phyloP scores from a whole-genome alignment of 768 basidiomycete species.

The Pisolithus marmoratus region DNA sequence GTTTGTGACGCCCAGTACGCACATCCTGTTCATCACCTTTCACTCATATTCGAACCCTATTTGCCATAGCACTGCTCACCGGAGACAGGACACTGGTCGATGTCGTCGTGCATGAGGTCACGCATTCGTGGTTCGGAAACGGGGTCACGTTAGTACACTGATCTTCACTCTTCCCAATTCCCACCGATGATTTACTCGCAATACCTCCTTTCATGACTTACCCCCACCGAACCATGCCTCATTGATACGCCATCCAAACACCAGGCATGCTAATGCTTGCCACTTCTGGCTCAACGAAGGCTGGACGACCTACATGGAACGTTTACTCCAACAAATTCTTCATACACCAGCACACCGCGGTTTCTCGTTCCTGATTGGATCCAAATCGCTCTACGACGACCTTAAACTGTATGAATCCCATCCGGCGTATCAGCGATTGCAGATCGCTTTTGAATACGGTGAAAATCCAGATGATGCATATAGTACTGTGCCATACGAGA shows the following conservation, averaged over 20 bases:
- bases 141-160: conserved; percentile 59
- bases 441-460: conserved; percentile 67
- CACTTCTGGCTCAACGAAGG: conserved; percentile 92
- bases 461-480: conserved; percentile 80
- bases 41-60: background rate
- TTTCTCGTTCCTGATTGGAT: conserved; percentile 75
- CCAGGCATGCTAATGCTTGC: conserved; percentile 61
- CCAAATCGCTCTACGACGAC: conserved; percentile 65
- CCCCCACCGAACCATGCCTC: too few species aligned
- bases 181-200: background rate
- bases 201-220: too few species aligned
- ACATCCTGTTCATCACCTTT: too few species aligned
- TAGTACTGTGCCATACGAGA: conserved; percentile 73
- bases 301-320: conserved; percentile 92
- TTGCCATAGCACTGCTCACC: conserved; percentile 61
- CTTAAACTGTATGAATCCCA: conserved; percentile 52
- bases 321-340: conserved; percentile 63
- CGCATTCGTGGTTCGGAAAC: conserved; percentile 92
- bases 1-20: conserved; percentile 80
- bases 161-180: background rate
- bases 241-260: background rate
- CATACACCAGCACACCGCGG: conserved; percentile 73
- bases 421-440: conserved; percentile 72
- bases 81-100: conserved; percentile 85
- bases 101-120: conserved; percentile 83